Conservation (phyloP, 768 basidiomycete species). For the Tephrocybe sp. region DNA sequence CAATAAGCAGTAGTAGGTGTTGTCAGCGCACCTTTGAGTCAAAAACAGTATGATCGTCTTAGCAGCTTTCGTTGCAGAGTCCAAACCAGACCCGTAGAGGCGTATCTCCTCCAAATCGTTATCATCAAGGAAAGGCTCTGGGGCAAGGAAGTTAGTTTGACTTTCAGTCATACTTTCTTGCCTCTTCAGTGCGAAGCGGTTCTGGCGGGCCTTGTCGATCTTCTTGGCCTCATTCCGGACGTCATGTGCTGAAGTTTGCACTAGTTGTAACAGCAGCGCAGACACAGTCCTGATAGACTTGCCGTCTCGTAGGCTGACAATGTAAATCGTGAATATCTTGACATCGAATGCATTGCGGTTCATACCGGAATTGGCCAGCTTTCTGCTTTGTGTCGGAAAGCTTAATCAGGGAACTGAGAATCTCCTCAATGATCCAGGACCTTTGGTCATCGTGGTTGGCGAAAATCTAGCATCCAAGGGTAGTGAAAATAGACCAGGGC, state of each 20-base stretch:
- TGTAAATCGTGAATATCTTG: constrained; percentile 1
- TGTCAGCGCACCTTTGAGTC: constrained; percentile 50
- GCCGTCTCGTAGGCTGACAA: constrained; percentile 78
- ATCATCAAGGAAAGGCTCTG: constrained; percentile 63
- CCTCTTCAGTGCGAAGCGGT: constrained; percentile 56
- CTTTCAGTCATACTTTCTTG: constrained; percentile 62
- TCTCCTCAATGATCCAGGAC: constrained; percentile 98
- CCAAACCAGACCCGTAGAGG: constrained; percentile 69
- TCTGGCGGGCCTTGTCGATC: constrained; percentile 63
- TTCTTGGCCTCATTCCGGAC: constrained; percentile 69
- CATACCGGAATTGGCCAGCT: constrained; percentile 85
- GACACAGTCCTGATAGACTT: constrained; percentile 92
- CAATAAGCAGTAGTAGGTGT: neutral
- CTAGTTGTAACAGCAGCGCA: constrained; percentile 90
- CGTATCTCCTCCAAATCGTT: constrained; percentile 73
- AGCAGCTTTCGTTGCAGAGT: constrained; percentile 83
- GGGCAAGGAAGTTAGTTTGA: constrained; percentile 26
- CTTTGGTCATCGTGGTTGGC: constrained; percentile 89
- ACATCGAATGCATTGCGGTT: constrained; percentile 4
- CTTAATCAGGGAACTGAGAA: constrained; percentile 85
- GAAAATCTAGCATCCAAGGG: too few species aligned
- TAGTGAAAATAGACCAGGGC: too few species aligned
- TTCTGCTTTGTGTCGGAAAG: constrained; percentile 88
- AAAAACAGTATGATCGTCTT: constrained; percentile 81
- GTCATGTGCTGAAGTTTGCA: constrained; percentile 92